Conservation (phyloP, 768 basidiomycete genomes). For the Coprinellus micaceus region DNA sequence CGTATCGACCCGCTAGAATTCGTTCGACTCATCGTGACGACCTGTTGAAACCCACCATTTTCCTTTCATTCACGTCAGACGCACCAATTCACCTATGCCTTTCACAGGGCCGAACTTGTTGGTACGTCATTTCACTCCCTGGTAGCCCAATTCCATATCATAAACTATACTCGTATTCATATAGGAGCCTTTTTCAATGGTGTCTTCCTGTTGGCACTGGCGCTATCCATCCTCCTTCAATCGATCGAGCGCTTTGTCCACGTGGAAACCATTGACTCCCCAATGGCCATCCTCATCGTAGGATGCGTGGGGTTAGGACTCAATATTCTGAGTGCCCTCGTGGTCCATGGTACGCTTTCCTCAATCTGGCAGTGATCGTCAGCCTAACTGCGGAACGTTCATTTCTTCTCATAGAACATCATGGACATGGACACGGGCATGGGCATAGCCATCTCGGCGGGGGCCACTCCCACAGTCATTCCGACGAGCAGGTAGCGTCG, state of each 20-base stretch:
- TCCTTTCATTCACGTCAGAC: conserved; percentile 27
- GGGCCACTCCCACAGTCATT: background rate
- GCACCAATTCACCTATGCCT: conserved; percentile 50
- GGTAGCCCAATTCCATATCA: conserved; percentile 3
- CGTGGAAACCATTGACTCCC: conserved; percentile 39
- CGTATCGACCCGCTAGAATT: too few species aligned
- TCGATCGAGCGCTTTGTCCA: conserved; percentile 53
- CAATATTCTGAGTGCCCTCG: conserved; percentile 45
- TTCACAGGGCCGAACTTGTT: conserved; percentile 53
- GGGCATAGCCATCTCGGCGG: conserved; percentile 13
- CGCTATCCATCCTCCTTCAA: conserved; percentile 49
- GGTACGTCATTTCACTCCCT: conserved; percentile 31
- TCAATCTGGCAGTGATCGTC: background rate
- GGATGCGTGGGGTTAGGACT: conserved; percentile 45
- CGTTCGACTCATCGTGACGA: conserved; percentile 8
- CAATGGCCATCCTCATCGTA: conserved; percentile 44
- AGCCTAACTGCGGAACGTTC: background rate
- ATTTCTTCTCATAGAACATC: conserved; percentile 30
- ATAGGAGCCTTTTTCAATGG: conserved; percentile 53
- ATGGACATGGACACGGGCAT: conserved; percentile 41
- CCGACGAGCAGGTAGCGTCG: conserved; percentile 4
- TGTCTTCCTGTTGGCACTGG: conserved; percentile 49
- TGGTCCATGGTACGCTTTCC: conserved; percentile 41
- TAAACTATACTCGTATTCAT: conserved; percentile 7
- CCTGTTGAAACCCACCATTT: background rate